Conservation (phyloP, 148 eudicot genomes). For the Polygonum aviculare region DNA sequence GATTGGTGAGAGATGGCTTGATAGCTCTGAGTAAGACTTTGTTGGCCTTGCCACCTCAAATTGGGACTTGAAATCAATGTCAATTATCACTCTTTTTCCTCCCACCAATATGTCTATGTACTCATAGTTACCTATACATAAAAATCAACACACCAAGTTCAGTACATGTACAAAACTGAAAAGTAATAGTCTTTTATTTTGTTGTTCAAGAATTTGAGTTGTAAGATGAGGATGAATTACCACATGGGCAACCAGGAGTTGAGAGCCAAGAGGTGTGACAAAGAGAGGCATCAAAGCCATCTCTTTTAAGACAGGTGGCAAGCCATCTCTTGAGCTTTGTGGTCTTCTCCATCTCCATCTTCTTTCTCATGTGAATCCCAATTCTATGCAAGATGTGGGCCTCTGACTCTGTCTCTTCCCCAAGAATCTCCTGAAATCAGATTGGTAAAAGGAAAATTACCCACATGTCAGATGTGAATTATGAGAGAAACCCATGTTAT, state of each 20-base stretch:
- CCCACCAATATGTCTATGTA: constrained; percentile 30
- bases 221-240: constrained; percentile 13
- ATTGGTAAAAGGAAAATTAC: background rate
- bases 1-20: constrained; percentile 29
- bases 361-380: constrained; percentile 20
- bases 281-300: constrained; percentile 39
- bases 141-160: background rate
- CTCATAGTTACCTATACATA: constrained; percentile 33
- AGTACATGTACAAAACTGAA: background rate
- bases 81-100: constrained; percentile 33
- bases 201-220: background rate
- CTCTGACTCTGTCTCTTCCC: constrained; percentile 21
- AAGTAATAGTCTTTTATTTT: background rate
- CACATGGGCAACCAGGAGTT: constrained; percentile 31
- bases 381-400: constrained; percentile 21
- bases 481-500: background rate
- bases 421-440: constrained; percentile 2
- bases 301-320: constrained; percentile 29
- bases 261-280: constrained; percentile 45
- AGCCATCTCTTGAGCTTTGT: constrained; percentile 30
- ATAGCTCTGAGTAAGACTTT: constrained; percentile 30
- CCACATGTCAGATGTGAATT: background rate
- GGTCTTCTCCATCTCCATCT: constrained; percentile 20
- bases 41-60: constrained; percentile 69
- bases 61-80: constrained; percentile 60